phyloP scores from a whole-genome alignment of 75 land plant species.

The Selaginella tamariscina region DNA sequence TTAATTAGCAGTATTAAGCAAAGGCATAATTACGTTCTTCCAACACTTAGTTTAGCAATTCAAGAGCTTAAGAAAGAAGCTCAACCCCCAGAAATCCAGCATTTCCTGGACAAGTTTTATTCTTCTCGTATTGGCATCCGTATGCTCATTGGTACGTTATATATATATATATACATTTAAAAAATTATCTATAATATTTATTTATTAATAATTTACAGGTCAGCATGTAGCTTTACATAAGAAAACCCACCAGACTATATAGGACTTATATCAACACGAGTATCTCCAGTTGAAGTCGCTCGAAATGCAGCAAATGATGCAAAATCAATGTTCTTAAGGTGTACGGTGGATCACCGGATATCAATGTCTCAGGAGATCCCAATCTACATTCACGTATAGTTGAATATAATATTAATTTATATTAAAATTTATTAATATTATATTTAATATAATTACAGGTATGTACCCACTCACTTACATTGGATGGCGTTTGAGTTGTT shows the following conservation, averaged over 20 bases:
- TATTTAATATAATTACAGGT: not conserved
- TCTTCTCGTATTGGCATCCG: not conserved
- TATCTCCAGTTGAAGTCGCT: not conserved
- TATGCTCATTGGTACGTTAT: not conserved
- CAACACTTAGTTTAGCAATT: not conserved
- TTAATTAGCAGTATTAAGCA: not conserved
- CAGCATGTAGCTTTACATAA: slow-evolving; percentile 9
- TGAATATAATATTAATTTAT: not conserved
- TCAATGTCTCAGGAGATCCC: not conserved
- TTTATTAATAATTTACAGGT: not conserved
- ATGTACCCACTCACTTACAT: slow-evolving; percentile 7
- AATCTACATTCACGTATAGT: not conserved
- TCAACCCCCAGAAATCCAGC: not conserved
- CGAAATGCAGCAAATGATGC: not conserved
- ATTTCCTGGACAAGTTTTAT: not conserved
- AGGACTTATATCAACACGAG: slow-evolving; percentile 2
- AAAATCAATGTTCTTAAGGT: not conserved
- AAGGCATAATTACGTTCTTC: not conserved
- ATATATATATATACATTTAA: too few relatives aligned
- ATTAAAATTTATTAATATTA: not conserved
- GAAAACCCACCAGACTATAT: slow-evolving; percentile 6
- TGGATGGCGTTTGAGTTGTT: slow-evolving; percentile 4
- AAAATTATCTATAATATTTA: too few relatives aligned
- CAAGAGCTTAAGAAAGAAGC: not conserved
- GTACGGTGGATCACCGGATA: not conserved